These are phyloP conservation scores for Debaryomyces singareniensis DNA, from an alignment of 1,139 yeast genomes.

Conservation along the genomic window DNA sequence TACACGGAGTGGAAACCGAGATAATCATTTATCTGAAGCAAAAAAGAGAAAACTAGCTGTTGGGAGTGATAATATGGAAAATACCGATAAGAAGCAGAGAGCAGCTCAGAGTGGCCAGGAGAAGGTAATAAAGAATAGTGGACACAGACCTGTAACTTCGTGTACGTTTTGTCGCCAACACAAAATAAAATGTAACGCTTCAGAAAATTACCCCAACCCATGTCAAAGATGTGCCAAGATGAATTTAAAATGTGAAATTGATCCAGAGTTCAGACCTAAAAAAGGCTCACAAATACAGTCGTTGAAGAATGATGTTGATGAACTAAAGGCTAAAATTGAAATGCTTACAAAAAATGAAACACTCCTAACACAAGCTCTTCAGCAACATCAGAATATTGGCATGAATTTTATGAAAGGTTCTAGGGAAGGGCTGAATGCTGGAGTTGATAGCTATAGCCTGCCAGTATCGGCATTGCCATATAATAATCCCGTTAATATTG, in stretches of 20 bases:
- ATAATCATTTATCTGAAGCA: neutral
- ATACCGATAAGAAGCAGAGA: neutral
- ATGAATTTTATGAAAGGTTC: constrained; percentile 22
- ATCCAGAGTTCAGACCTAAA: constrained; percentile 86
- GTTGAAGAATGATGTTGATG: constrained; percentile 78
- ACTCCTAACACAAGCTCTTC: constrained; percentile 58
- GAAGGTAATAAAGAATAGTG: constrained; percentile 8
- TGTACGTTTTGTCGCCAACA: constrained; percentile 95
- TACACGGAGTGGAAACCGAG: neutral
- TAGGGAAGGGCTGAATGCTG: constrained; percentile 6
- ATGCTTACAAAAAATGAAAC: constrained; percentile 66
- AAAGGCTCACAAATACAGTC: constrained; percentile 88
- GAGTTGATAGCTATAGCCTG: constrained; percentile 1
- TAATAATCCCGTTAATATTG: constrained; percentile 4
- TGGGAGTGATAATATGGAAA: neutral
- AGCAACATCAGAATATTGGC: constrained; percentile 27
- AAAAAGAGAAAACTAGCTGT: neutral
- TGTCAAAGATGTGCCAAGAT: constrained; percentile 79
- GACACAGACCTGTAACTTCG: constrained; percentile 82
- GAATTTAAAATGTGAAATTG: constrained; percentile 80
- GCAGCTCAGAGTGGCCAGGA: neutral
- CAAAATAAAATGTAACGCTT: constrained; percentile 88
- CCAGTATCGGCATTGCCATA: constrained; percentile 8
- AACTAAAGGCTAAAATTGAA: constrained; percentile 71
- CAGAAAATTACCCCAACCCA: constrained; percentile 74